A percentile compares a stretch with the other conserved stretches of the same genome.
phyloP scores from a whole-genome alignment of 306 rosid species.

The Castanea crenata region DNA sequence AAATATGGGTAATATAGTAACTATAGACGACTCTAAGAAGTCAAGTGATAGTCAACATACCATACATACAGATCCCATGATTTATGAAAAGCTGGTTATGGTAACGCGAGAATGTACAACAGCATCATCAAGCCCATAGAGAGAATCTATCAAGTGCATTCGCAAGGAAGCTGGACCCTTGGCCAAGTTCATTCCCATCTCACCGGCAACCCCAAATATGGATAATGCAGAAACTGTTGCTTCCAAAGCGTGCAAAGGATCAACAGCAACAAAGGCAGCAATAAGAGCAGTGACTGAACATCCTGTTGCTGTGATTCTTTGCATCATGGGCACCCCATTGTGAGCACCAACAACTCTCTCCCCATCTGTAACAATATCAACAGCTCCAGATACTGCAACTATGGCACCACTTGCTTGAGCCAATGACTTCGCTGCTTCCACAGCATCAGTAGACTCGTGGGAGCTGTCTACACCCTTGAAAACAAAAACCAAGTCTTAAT shows the following conservation, averaged over 20 bases:
- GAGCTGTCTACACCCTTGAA: conserved; percentile 74
- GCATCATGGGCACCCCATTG: conserved; percentile 91
- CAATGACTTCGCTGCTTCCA: conserved; percentile 74
- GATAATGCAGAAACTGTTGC: conserved; percentile 65
- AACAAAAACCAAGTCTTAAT: conserved; percentile 22
- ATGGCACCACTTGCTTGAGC: conserved; percentile 67
- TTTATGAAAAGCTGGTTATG: conserved; percentile 44
- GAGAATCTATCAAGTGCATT: conserved; percentile 81
- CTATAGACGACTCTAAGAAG: neutral
- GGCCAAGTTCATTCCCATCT: conserved; percentile 76
- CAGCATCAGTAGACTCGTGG: conserved; percentile 74
- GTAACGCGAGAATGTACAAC: conserved; percentile 59
- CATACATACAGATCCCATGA: conserved; percentile 10
- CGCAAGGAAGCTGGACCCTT: conserved; percentile 85
- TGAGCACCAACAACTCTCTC: conserved; percentile 67
- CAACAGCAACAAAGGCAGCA: conserved; percentile 86
- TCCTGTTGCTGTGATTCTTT: conserved; percentile 83
- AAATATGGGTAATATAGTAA: neutral
- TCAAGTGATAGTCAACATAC: conserved; percentile 19
- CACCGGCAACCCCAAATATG: conserved; percentile 72
- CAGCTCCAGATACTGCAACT: conserved; percentile 86
- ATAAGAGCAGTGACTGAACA: conserved; percentile 88
- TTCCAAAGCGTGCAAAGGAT: conserved; percentile 56
- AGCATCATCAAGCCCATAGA: conserved; percentile 72
- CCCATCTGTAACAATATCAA: conserved; percentile 82